Percentiles rank a stretch among this genome's conserved stretches.
These are phyloP conservation scores for Xylogone sp. DNA, from an alignment of 2,329 filamentous ascomycete species.

Conservation along the genomic window DNA sequence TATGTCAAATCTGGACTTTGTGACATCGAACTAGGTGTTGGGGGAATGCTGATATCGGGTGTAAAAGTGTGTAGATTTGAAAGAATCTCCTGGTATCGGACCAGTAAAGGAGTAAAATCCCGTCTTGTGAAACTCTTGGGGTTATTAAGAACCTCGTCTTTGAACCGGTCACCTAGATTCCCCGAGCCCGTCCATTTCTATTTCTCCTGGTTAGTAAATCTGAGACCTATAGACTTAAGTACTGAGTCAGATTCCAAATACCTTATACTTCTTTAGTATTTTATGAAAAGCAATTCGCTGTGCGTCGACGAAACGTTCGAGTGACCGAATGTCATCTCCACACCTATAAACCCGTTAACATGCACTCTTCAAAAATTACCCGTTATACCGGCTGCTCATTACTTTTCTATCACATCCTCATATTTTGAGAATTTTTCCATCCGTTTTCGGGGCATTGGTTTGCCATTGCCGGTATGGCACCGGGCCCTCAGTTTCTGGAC, in stretches of 20 bases:
- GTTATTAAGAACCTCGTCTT: conserved; percentile 58
- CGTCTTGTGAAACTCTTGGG: conserved; percentile 69
- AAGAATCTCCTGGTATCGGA: conserved; percentile 48
- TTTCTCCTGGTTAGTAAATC: neutral
- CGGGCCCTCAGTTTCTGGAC: conserved; percentile 10
- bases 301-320: conserved; percentile 69
- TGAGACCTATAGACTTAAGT: neutral
- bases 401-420: conserved; percentile 25
- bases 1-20: neutral
- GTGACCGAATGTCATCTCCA: conserved; percentile 65
- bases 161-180: conserved; percentile 61
- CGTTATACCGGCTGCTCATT: neutral
- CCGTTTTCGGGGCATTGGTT: conserved; percentile 19
- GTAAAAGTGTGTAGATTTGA: conserved; percentile 39
- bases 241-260: conserved; percentile 26
- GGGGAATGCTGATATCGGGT: conserved; percentile 22
- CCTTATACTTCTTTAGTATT: conserved; percentile 79
- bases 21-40: conserved; percentile 12
- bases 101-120: conserved; percentile 53
- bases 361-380: too few relatives aligned
- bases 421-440: conserved; percentile 24
- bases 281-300: conserved; percentile 77
- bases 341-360: conserved; percentile 38
- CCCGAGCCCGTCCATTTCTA: conserved; percentile 80
- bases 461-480: conserved; percentile 17